Percentiles rank a stretch among this genome's conserved stretches.
phyloP scores from a whole-genome alignment of 306 rosid genomes.

The Adenanthera pavonina region DNA sequence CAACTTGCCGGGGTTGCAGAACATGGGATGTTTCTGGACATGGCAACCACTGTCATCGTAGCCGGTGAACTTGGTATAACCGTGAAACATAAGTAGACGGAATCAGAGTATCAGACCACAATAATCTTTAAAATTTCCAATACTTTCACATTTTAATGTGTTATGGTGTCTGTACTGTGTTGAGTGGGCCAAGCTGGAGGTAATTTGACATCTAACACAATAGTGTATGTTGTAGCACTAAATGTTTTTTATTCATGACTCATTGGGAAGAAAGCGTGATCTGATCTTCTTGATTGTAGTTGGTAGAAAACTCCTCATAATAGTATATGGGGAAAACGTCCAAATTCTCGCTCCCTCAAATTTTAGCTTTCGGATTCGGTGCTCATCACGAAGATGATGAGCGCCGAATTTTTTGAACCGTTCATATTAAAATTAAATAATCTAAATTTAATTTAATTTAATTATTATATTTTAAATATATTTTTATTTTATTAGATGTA shows the following conservation, averaged over 20 bases:
- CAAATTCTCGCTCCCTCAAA: slow-evolving; percentile 27
- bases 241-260: slow-evolving; percentile 21
- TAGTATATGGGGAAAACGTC: slow-evolving; percentile 33
- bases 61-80: slow-evolving; percentile 83
- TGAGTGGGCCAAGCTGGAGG: not conserved
- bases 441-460: too few species aligned
- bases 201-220: not conserved
- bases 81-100: slow-evolving; percentile 53
- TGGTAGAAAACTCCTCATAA: not conserved
- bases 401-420: too few species aligned
- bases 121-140: not conserved
- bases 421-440: too few species aligned
- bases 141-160: not conserved
- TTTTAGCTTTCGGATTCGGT: too few species aligned
- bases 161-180: not conserved
- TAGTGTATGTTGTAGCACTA: slow-evolving; percentile 37
- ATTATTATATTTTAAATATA: too few species aligned
- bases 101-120: not conserved
- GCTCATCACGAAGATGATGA: too few species aligned
- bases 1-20: slow-evolving; percentile 84
- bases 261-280: slow-evolving; percentile 24
- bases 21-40: slow-evolving; percentile 87
- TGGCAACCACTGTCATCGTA: slow-evolving; percentile 89
- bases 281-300: slow-evolving; percentile 33
- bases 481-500: too few species aligned